These are phyloP conservation scores for Cryptosporidium sp. DNA, from an alignment of 169 alveolate genomes.

Conservation along the genomic window DNA sequence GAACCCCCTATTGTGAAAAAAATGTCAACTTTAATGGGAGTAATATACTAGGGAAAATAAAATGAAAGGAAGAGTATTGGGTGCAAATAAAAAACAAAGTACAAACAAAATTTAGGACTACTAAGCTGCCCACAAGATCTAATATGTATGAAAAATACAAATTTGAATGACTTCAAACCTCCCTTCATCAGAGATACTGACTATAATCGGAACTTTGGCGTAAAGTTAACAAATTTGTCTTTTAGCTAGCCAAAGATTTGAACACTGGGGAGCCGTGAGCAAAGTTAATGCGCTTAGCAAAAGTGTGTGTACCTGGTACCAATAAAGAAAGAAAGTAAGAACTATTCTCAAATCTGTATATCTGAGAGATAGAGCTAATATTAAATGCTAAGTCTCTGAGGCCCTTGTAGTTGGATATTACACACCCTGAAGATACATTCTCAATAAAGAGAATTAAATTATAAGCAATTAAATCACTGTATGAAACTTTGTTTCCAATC, in stretches of 20 bases:
- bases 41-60: no score
- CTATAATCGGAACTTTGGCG: background rate
- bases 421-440: conserved; percentile 44
- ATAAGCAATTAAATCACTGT: background rate
- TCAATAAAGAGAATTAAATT: conserved; percentile 37
- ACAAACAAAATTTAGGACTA: conserved; percentile 1
- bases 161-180: background rate
- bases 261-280: background rate
- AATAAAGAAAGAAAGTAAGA: conserved; percentile 33
- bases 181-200: background rate
- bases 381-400: background rate
- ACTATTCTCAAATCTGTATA: conserved; percentile 21
- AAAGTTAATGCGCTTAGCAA: conserved; percentile 47
- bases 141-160: background rate
- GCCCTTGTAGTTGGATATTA: background rate
- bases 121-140: background rate
- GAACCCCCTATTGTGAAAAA: no score
- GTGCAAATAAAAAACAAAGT: background rate
- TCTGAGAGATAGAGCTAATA: conserved; percentile 20
- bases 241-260: background rate
- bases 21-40: no score
- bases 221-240: background rate
- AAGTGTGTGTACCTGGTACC: conserved; percentile 50
- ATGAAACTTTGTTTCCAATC: conserved; percentile 22
- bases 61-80: no score